Base-by-base conservation (phyloP, 2,329 filamentous ascomycete genomes). In the Exophiala spinifera region DNA sequence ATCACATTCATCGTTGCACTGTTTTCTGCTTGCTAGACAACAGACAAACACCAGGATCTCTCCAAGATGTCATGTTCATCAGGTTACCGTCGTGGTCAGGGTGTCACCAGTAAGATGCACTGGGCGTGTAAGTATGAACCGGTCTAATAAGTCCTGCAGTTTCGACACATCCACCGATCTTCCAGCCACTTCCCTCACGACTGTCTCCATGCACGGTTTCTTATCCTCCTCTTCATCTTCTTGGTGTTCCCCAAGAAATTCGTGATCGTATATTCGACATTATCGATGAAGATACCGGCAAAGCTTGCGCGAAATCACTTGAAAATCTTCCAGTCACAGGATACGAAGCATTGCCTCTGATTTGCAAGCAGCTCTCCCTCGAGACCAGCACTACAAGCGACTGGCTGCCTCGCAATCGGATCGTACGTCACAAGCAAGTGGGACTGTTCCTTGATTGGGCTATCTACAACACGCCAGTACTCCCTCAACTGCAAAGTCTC, bases 191-290 rank as follows among this genome's bases (percentile, higher is more conserved):
- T 21, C 19, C 46, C 23, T 20, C 31, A 28, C 40, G 4, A n/a
- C 8, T 49, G 31, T 25, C 33, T 15, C 33, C 15, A 25, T 15
- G 14, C 21, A 17, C 34, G 7, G 3, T 40, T 4, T 39, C 17
- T 2, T 57, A 59, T 46, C 51, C 51, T 11, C 20, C 15, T 4
- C 25, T 42, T 20, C 57, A 61, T 44, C 17, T 63, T 15, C 51
- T 62, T 11, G 55, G 53, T 4, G 28, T 58, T 43, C 51, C 61
- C 11, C 39, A 39, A 23, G 61, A 63, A 37, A 23, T 60, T 34
- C 59, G 60, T 28, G 51, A 54, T n/a, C 17, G 36, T 6, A 55
- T 60, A 23, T 19, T 55, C 1, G 5, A 31, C 3, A 13, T 49
- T 19, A 21, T 52, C 13, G 17, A 15, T 25, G n/a, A 21, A 2